phyloP scores from a whole-genome alignment of 257 asterid genomes.

The Rubia yunnanensis region DNA sequence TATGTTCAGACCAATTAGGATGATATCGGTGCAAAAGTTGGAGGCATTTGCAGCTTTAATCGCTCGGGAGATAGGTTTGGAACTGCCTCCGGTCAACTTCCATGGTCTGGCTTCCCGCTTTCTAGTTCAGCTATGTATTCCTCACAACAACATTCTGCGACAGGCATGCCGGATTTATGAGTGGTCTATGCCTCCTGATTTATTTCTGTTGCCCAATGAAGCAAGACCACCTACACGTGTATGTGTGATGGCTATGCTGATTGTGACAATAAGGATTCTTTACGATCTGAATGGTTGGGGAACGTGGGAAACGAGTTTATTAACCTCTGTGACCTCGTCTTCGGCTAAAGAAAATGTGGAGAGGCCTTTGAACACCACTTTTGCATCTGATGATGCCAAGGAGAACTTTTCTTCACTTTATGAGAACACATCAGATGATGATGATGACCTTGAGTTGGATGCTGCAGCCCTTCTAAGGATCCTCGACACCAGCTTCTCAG shows the following conservation, averaged over 20 bases:
- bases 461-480: conserved; percentile 38
- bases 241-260: conserved; percentile 44
- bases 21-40: conserved; percentile 52
- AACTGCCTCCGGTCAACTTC: conserved; percentile 71
- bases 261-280: conserved; percentile 52
- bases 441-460: conserved; percentile 23
- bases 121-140: conserved; percentile 48
- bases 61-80: conserved; percentile 49
- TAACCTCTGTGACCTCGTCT: conserved; percentile 19
- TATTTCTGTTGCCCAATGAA: conserved; percentile 50
- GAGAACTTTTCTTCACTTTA: conserved; percentile 18
- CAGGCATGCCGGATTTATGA: conserved; percentile 52
- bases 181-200: conserved; percentile 68
- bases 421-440: conserved; percentile 15
- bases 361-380: conserved; percentile 8
- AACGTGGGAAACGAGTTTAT: conserved; percentile 58
- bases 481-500: conserved; percentile 43
- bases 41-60: conserved; percentile 61
- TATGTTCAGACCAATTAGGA: conserved; percentile 58
- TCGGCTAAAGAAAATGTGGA: conserved; percentile 16
- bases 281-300: conserved; percentile 71
- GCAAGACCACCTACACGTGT: conserved; percentile 55
- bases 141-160: conserved; percentile 45
- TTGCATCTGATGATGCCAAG: conserved; percentile 14
- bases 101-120: conserved; percentile 58